Evolutionary conservation across 306 rosid species (phyloP), one percentile per base, ranked within the genome.

Genomic region (Prunus armeniaca): DNA sequence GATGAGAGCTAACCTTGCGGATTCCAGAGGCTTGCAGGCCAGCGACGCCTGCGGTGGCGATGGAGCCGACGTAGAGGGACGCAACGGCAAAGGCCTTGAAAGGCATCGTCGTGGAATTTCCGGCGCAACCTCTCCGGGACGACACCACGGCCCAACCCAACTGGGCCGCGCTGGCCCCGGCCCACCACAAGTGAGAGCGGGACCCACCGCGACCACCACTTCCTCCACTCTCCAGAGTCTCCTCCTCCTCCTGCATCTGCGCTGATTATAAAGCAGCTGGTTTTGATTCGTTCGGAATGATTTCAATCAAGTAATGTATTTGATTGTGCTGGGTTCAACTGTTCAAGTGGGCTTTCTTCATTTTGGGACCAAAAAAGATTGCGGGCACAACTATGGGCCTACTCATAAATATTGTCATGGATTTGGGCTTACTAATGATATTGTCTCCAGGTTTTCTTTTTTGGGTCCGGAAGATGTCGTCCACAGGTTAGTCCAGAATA

Each of bases 71-170:
- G 81, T 90, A 85, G 82, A 94, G 97, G 65, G 98, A 91, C 20
- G 97, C 98, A 64, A 94, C 92, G 64, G 81, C 84, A 73, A 87
- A 92, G 75, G 98, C 97, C 64, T 86, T 85, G 32, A 91, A 2
- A 20, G 98, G 98, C 98, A 94, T 91, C 78, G 82, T 28, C 46
- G 82, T 82, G 1, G 93, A 84, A 70, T 84, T 81, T 0, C 87
- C 93, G 18, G 82, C 80, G 76, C 25, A 67, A 1, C 96, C 97
- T 62, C 78, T 83, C 1, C 65, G 51, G 70, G 5, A 84, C 12
- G 89, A 80, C 25, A 81, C 84, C 10, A 90, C 32, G 34, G 90
- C 98, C 85, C 81, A 89, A 25, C 88, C 93, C 17, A 94, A 65
- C 61, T 91, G 97, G 62, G 81, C 84, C 2, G 67, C 92, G 71